Evolutionary conservation across 148 eudicot species (phyloP).

Genomic region (Amaranthus cruentus): DNA sequence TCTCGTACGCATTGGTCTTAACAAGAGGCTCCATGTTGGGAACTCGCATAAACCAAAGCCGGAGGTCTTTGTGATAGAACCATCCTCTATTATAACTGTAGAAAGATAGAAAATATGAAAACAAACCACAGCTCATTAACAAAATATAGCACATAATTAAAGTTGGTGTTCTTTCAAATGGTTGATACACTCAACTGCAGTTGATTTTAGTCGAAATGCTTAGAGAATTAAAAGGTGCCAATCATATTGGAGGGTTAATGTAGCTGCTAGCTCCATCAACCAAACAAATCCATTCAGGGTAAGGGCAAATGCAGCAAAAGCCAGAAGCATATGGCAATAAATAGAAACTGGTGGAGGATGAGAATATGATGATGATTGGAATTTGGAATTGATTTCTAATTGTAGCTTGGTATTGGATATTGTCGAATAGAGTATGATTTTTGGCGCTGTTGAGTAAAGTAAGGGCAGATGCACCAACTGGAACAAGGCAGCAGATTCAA

Average conservation of each 20-base stretch:
- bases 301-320: neutral
- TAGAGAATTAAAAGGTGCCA: too few relatives aligned
- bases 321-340: too few relatives aligned
- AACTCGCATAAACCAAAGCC: slow-evolving; percentile 63
- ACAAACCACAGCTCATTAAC: neutral
- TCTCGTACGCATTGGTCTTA: slow-evolving; percentile 62
- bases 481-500: neutral
- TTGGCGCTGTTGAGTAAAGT: too few relatives aligned
- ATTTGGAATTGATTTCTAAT: too few relatives aligned
- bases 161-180: neutral
- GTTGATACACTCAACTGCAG: too few relatives aligned
- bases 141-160: neutral
- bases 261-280: too few relatives aligned
- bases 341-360: too few relatives aligned
- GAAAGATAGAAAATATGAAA: slow-evolving; percentile 3
- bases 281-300: neutral
- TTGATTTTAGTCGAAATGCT: too few relatives aligned
- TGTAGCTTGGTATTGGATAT: too few relatives aligned
- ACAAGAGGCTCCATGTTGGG: slow-evolving; percentile 67
- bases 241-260: too few relatives aligned
- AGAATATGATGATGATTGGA: too few relatives aligned
- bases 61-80: slow-evolving; percentile 80
- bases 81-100: slow-evolving; percentile 76
- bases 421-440: too few relatives aligned
- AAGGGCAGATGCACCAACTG: neutral